Conservation (phyloP, 345 rosid species). For the Salix exigua region DNA sequence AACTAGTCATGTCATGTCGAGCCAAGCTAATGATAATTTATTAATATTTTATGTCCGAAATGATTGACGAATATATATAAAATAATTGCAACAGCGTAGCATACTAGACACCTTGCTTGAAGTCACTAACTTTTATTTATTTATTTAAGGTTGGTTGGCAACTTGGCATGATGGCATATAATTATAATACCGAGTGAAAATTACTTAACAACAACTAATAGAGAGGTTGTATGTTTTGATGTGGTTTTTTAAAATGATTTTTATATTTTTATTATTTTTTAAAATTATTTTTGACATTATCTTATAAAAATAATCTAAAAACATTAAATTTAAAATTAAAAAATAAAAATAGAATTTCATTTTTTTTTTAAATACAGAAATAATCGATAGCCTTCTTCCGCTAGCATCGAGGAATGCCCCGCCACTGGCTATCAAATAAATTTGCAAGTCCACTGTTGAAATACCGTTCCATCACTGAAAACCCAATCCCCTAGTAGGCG, state of each 20-base stretch:
- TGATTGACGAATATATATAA: neutral
- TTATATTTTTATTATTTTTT: no score
- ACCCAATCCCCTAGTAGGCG: neutral
- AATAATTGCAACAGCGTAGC: neutral
- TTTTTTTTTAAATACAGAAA: no score
- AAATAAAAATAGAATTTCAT: no score
- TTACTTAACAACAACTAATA: neutral
- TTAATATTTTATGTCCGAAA: neutral
- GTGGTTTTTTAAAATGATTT: no score
- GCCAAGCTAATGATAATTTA: neutral
- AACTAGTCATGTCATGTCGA: neutral
- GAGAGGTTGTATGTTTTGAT: no score
- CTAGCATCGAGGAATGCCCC: neutral
- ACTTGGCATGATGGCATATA: neutral
- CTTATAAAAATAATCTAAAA: no score
- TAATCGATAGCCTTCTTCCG: neutral
- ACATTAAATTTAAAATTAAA: no score
- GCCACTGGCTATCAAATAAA: neutral
- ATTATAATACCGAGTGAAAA: neutral
- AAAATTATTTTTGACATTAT: no score
- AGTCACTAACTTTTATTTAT: neutral
- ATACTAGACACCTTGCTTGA: neutral
- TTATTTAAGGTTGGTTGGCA: neutral
- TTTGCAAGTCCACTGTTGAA: no score
- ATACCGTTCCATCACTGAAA: no score